Conservation (phyloP, 495 filamentous ascomycete species). For the Alectoria sarmentosa region DNA sequence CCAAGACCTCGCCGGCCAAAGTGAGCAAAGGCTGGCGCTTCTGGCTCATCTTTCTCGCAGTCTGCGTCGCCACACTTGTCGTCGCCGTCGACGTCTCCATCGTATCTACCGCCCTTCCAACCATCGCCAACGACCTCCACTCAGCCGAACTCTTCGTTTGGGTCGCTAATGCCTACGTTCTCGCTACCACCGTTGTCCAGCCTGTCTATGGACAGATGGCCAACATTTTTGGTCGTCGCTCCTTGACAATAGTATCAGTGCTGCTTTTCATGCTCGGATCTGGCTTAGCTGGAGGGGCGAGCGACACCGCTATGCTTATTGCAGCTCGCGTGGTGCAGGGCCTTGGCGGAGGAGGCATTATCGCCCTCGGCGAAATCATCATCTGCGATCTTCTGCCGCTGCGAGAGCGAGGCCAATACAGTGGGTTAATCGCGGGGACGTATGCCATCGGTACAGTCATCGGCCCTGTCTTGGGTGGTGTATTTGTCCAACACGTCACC, state of each 20-base stretch:
- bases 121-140: neutral
- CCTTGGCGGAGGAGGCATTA: neutral
- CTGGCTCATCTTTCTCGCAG: neutral
- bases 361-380: neutral
- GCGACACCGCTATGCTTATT: neutral
- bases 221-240: neutral
- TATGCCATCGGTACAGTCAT: neutral
- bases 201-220: neutral
- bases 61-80: neutral
- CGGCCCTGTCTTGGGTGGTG: neutral
- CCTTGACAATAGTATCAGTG: neutral
- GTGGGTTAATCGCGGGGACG: neutral
- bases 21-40: neutral
- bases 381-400: neutral
- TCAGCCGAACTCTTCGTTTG: neutral
- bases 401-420: neutral
- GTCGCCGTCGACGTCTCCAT: neutral
- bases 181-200: neutral
- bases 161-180: neutral
- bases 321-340: neutral
- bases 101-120: neutral
- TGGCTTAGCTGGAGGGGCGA: neutral
- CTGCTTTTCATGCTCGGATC: neutral
- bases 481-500: neutral
- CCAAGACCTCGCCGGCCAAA: too few relatives aligned